Evolutionary conservation across 257 asterid species (phyloP).

Genomic region (Knoxia roxburghii): DNA sequence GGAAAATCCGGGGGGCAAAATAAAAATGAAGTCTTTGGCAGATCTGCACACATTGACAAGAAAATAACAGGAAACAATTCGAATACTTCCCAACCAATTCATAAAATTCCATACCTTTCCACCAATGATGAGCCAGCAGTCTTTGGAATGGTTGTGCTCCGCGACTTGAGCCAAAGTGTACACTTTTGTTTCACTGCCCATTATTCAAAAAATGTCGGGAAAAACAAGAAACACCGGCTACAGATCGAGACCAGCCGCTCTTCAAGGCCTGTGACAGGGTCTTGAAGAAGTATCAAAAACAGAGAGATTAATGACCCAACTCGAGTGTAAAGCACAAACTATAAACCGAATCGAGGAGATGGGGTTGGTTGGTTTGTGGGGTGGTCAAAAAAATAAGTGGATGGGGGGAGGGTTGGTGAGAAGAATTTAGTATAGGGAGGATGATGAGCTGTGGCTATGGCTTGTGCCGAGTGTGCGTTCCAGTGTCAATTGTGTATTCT

Average conservation of each 20-base stretch:
- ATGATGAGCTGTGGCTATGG: too few species aligned
- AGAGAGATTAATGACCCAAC: too few species aligned
- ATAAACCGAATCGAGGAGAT: too few species aligned
- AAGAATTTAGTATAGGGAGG: background rate
- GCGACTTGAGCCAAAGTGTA: constrained; percentile 66
- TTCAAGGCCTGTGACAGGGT: constrained; percentile 13
- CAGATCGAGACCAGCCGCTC: background rate
- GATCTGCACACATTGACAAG: constrained; percentile 19
- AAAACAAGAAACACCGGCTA: background rate
- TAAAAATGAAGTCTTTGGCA: constrained; percentile 12
- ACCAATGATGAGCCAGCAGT: constrained; percentile 68
- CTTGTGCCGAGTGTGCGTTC: background rate
- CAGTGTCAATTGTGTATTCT: background rate
- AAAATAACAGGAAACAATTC: constrained; percentile 8
- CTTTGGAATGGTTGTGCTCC: constrained; percentile 68
- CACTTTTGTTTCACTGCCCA: constrained; percentile 46
- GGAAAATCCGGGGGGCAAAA: background rate
- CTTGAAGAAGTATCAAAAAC: constrained; percentile 5
- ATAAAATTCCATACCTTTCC: constrained; percentile 50
- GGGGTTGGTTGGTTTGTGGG: constrained; percentile 7
- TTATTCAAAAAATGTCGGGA: constrained; percentile 1
- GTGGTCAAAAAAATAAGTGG: constrained; percentile 12
- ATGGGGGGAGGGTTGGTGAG: constrained; percentile 26
- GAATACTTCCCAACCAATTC: background rate
- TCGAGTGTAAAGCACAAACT: too few species aligned